phyloP scores from a whole-genome alignment of 2,329 filamentous ascomycete species.

The Periconia sp. region DNA sequence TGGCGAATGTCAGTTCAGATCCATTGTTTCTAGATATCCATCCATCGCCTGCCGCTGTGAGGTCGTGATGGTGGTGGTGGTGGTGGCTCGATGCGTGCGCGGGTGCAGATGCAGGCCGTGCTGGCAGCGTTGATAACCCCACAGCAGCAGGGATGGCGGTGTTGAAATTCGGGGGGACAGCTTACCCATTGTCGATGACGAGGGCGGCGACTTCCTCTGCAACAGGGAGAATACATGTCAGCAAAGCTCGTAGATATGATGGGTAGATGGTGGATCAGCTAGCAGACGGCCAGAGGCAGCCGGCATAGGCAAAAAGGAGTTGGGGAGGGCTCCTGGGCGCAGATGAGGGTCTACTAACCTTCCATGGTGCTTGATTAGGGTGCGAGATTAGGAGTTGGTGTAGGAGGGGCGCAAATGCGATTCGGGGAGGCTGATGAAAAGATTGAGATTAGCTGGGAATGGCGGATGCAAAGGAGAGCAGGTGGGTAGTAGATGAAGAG shows the following conservation, averaged over 20 bases:
- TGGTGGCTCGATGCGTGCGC: conserved; percentile 23
- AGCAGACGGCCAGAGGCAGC: conserved; percentile 18
- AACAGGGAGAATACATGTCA: conserved; percentile 38
- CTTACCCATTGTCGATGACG: conserved; percentile 99
- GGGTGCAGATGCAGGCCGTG: conserved; percentile 23
- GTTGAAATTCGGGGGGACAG: conserved; percentile 43
- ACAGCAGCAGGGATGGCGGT: conserved; percentile 42
- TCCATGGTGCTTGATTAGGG: conserved; percentile 60
- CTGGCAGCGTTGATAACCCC: conserved; percentile 26
- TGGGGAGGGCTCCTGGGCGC: conserved; percentile 6
- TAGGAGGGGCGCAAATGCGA: conserved; percentile 31
- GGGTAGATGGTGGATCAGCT: not conserved
- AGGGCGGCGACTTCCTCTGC: conserved; percentile 99
- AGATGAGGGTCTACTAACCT: conserved; percentile 58
- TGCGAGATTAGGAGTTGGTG: conserved; percentile 39
- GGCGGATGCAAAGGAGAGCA: conserved; percentile 18
- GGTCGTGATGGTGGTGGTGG: conserved; percentile 17
- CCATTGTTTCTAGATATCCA: conserved; percentile 17
- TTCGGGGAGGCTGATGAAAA: conserved; percentile 28
- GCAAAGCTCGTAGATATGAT: conserved; percentile 37
- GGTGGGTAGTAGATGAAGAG: conserved; percentile 27
- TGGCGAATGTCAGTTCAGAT: conserved; percentile 52
- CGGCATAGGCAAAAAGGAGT: not conserved
- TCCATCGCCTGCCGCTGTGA: conserved; percentile 25
- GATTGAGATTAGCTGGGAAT: conserved; percentile 31